Evolutionary conservation across 1,284 basidiomycete species (phyloP).

Genomic region (Pseudozyma sp.): DNA sequence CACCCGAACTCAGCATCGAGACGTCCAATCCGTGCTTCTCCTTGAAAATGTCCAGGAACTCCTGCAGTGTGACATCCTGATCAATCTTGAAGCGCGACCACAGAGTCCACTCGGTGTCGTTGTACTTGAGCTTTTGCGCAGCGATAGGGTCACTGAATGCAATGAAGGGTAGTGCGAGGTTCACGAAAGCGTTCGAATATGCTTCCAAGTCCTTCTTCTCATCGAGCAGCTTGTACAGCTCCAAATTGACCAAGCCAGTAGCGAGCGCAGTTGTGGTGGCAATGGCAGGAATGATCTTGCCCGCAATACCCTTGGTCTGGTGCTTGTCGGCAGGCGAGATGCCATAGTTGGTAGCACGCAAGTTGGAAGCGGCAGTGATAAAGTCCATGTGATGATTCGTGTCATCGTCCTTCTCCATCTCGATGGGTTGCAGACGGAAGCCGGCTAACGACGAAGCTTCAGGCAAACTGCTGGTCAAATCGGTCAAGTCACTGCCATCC

Average conservation of each 20-base stretch:
- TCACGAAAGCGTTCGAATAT: conserved; percentile 96
- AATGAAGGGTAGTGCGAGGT: conserved; percentile 97
- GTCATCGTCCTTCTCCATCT: conserved; percentile 99
- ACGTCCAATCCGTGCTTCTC: conserved; percentile 87
- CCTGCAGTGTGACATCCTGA: conserved; percentile 86
- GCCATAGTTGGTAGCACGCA: conserved; percentile 94
- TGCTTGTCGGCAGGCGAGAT: conserved; percentile 90
- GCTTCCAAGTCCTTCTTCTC: conserved; percentile 90
- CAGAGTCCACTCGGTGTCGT: conserved; percentile 90
- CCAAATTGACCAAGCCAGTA: conserved; percentile 93
- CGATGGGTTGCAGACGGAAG: conserved; percentile 91
- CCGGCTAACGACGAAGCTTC: conserved; percentile 79
- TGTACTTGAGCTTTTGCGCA: conserved; percentile 72
- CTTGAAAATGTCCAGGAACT: conserved; percentile 88
- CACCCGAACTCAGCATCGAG: conserved; percentile 95
- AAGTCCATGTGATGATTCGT: conserved; percentile 99
- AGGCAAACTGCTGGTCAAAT: conserved; percentile 63
- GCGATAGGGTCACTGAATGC: conserved; percentile 98
- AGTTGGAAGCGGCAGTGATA: conserved; percentile 96
- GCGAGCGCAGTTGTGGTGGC: conserved; percentile 97
- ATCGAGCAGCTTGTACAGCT: conserved; percentile 95
- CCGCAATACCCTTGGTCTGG: conserved; percentile 97
- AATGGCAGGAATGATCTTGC: conserved; percentile 99
- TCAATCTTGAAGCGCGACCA: conserved; percentile 94
- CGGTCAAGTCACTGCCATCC: conserved; percentile 55